Conservation (phyloP, 140 eudicot genomes). For the Cichorium intybus region DNA sequence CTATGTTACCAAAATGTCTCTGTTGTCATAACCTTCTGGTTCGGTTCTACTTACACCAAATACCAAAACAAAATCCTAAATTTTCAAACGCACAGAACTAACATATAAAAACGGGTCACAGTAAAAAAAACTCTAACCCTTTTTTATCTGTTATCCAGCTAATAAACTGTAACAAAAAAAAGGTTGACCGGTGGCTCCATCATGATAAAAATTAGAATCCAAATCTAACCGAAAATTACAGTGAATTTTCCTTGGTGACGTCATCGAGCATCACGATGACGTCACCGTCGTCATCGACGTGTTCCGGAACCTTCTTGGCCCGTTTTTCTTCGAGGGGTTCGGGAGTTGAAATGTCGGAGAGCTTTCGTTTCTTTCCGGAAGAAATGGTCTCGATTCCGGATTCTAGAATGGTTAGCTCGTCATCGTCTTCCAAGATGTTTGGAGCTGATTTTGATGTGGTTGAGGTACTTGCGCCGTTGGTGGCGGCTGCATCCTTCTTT, state of each 20-base stretch:
- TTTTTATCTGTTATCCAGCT: conserved; percentile 25
- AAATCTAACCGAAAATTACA: conserved; percentile 21
- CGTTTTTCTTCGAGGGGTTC: conserved; percentile 34
- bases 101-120: conserved; percentile 15
- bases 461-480: conserved; percentile 66
- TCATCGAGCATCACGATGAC: conserved; percentile 48
- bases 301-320: conserved; percentile 43
- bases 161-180: conserved; percentile 29
- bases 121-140: conserved; percentile 6
- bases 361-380: conserved; percentile 68
- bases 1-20: conserved; percentile 8
- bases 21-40: conserved; percentile 17
- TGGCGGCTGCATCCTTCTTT: conserved; percentile 29
- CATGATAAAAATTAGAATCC: conserved; percentile 28
- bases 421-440: conserved; percentile 46
- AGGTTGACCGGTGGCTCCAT: conserved; percentile 4
- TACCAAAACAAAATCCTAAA: conserved; percentile 14
- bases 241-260: conserved; percentile 29
- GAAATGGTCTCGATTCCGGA: conserved; percentile 31
- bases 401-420: conserved; percentile 47
- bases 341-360: conserved; percentile 39
- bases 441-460: conserved; percentile 33
- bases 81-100: conserved; percentile 10
- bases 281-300: conserved; percentile 34
- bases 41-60: conserved; percentile 26